Conservation (phyloP, 495 filamentous ascomycete species). For the Annulohypoxylon bovei region DNA sequence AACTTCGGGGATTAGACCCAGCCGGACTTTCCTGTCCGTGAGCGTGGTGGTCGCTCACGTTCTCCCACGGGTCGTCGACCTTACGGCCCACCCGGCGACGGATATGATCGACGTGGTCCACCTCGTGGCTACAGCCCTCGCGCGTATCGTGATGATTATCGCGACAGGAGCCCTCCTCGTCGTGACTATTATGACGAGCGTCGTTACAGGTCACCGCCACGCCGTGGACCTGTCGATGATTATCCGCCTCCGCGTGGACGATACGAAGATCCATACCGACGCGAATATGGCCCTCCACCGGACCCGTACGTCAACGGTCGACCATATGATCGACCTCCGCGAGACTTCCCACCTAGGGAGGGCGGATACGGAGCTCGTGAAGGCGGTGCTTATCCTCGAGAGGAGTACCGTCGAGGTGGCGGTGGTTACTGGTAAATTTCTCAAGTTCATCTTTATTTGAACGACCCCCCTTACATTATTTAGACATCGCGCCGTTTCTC, state of each 20-base stretch:
- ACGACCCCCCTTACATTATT: conserved; percentile 48
- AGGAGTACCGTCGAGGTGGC: conserved; percentile 55
- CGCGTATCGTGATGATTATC: conserved; percentile 74
- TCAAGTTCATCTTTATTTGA: conserved; percentile 37
- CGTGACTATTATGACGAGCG: conserved; percentile 88
- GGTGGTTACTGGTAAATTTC: conserved; percentile 56
- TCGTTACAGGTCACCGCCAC: conserved; percentile 80
- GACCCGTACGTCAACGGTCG: conserved; percentile 74
- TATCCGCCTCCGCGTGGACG: conserved; percentile 71
- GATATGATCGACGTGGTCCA: conserved; percentile 80
- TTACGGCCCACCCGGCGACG: conserved; percentile 70
- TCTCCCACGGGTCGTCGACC: conserved; percentile 67
- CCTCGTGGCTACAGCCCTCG: conserved; percentile 84
- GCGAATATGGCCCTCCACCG: conserved; percentile 65
- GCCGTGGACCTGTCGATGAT: conserved; percentile 78
- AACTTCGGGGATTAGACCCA: conserved; percentile 51
- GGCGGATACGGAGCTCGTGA: conserved; percentile 59
- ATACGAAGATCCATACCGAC: conserved; percentile 71
- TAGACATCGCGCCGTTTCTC: conserved; percentile 39
- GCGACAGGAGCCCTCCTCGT: conserved; percentile 77
- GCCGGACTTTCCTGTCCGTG: conserved; percentile 71
- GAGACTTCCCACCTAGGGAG: conserved; percentile 64
- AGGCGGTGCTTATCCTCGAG: conserved; percentile 53
- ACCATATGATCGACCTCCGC: conserved; percentile 67
- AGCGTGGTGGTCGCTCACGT: conserved; percentile 81